Evolutionary conservation across 768 basidiomycete genomes (phyloP).

Genomic region (Amanita inopinata): DNA sequence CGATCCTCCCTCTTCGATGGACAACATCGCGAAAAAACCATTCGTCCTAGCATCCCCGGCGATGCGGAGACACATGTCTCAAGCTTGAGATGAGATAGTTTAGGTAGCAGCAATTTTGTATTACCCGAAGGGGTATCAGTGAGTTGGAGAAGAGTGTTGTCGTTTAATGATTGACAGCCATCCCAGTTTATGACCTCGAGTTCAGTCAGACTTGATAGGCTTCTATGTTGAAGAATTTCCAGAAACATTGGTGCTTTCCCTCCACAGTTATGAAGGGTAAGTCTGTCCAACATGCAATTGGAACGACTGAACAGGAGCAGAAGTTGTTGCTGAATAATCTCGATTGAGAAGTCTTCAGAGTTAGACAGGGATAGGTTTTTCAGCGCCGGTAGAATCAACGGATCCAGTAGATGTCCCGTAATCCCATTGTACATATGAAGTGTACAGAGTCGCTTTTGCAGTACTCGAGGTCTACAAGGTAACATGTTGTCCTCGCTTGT

Average conservation of each 20-base stretch:
- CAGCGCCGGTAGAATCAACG: not conserved
- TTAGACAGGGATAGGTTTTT: not conserved
- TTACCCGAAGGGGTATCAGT: not conserved
- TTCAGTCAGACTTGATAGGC: not conserved
- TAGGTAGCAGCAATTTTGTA: not conserved
- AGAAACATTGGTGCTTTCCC: not conserved
- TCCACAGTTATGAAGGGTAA: not conserved
- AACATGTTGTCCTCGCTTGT: not conserved
- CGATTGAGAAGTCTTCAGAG: not conserved
- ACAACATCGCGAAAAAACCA: slow-evolving; percentile 2
- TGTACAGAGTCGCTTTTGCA: not conserved
- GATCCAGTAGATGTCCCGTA: not conserved
- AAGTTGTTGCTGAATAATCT: not conserved
- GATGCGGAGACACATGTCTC: slow-evolving; percentile 1
- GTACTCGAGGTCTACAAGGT: not conserved
- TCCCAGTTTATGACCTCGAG: not conserved
- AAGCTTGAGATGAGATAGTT: not conserved
- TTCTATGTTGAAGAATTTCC: slow-evolving; percentile 1
- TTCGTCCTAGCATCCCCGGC: not conserved
- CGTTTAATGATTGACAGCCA: not conserved
- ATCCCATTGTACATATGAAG: not conserved
- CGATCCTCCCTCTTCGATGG: not conserved
- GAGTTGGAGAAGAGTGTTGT: not conserved
- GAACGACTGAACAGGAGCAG: not conserved
- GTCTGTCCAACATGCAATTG: not conserved